Evolutionary conservation across 2,329 filamentous ascomycete genomes (phyloP).

Genomic region (Camillea tinctor): DNA sequence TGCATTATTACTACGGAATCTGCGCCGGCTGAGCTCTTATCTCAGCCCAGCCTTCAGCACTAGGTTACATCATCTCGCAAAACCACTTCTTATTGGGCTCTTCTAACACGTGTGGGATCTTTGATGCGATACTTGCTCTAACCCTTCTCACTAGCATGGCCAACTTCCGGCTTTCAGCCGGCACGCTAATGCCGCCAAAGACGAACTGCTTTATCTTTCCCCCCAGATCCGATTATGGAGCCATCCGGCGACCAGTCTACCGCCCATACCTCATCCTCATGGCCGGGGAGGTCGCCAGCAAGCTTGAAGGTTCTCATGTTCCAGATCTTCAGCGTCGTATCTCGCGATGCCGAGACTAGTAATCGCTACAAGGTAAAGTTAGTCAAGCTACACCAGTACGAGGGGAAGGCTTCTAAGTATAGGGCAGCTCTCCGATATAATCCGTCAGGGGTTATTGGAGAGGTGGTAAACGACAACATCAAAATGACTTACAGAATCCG

Average conservation of each 20-base stretch:
- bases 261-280: conserved; percentile 28
- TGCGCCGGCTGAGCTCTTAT: background rate
- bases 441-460: background rate
- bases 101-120: background rate
- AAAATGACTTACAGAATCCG: background rate
- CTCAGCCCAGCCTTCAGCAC: background rate
- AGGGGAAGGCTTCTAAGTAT: background rate
- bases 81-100: background rate
- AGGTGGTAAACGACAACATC: background rate
- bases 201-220: conserved; percentile 80
- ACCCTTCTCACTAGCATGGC: background rate
- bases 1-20: background rate
- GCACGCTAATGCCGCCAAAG: conserved; percentile 60
- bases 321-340: conserved; percentile 90
- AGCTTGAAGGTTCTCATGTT: conserved; percentile 84
- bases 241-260: conserved; percentile 96
- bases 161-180: background rate
- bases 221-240: conserved; percentile 82
- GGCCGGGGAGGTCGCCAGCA: conserved; percentile 20
- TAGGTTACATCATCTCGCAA: background rate
- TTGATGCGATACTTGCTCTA: conserved; percentile 1
- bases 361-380: conserved; percentile 39
- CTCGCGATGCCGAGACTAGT: conserved; percentile 83
- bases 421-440: background rate
- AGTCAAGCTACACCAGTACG: background rate